A percentile compares a stretch with the other conserved stretches of the same genome.
Evolutionary conservation across 495 filamentous ascomycete species (phyloP).

Genomic region (Podospora didyma): DNA sequence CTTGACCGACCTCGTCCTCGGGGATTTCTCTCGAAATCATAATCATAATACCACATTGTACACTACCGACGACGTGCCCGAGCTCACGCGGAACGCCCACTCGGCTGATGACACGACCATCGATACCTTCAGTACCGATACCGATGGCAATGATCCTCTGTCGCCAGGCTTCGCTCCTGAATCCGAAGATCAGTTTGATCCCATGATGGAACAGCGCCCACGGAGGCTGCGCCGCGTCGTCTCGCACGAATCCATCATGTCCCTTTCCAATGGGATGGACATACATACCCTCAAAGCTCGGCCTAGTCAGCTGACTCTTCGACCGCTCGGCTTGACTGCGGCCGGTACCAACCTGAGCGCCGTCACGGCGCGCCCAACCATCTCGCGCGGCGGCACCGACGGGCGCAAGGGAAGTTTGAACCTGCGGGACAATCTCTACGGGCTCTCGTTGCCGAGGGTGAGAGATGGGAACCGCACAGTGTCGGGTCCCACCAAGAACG

Average conservation of each 20-base stretch:
- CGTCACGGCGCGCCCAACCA: slow-evolving; percentile 37
- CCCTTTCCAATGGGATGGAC: slow-evolving; percentile 49
- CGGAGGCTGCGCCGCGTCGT: slow-evolving; percentile 33
- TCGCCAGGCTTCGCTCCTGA: not conserved
- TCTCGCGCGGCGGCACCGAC: slow-evolving; percentile 25
- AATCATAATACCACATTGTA: slow-evolving; percentile 4
- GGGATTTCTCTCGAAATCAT: not conserved
- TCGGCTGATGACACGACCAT: slow-evolving; percentile 20
- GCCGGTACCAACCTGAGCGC: slow-evolving; percentile 40
- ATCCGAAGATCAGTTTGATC: slow-evolving; percentile 17
- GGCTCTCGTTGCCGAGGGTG: slow-evolving; percentile 11
- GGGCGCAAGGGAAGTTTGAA: slow-evolving; percentile 36
- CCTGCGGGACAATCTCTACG: slow-evolving; percentile 35
- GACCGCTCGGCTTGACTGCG: slow-evolving; percentile 38
- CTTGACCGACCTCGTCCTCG: slow-evolving; percentile 7
- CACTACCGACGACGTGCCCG: slow-evolving; percentile 21
- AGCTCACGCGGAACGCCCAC: slow-evolving; percentile 1
- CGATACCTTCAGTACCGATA: slow-evolving; percentile 9
- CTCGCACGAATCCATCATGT: slow-evolving; percentile 54
- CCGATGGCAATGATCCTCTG: slow-evolving; percentile 9
- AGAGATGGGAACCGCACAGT: slow-evolving; percentile 16
- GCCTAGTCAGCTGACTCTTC: slow-evolving; percentile 48
- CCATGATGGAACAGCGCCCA: slow-evolving; percentile 10
- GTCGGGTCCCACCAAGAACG: slow-evolving; percentile 10
- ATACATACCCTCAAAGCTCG: slow-evolving; percentile 51